These are phyloP conservation scores for Phytophthora macrochlamydospora DNA, from an alignment of 352 stramenopile genomes.

Conservation along the genomic window DNA sequence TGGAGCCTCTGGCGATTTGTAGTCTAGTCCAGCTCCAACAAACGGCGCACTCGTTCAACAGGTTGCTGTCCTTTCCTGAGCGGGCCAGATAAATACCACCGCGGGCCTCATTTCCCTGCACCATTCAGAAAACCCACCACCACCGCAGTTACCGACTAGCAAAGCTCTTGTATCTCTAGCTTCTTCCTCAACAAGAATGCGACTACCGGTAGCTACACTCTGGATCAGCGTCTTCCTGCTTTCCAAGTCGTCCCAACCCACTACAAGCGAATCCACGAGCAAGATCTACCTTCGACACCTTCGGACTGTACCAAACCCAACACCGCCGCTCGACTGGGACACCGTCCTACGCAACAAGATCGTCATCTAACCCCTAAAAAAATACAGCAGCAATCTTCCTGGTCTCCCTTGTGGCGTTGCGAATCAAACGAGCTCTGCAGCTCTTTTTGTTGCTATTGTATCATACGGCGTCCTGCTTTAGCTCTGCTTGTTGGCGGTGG, in stretches of 20 bases:
- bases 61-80: background rate
- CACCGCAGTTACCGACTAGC: background rate
- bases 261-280: background rate
- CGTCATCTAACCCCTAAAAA: slow-evolving; percentile 10
- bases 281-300: background rate
- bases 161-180: background rate
- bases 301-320: background rate
- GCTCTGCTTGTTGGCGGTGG: slow-evolving; percentile 74
- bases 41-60: background rate
- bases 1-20: background rate
- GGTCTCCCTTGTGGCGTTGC: background rate
- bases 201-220: background rate
- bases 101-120: background rate
- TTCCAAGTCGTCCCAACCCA: background rate
- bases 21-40: background rate
- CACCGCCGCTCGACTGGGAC: background rate
- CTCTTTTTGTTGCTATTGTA: slow-evolving; percentile 12
- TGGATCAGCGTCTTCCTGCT: slow-evolving; percentile 5
- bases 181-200: background rate
- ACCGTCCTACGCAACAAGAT: slow-evolving; percentile 15
- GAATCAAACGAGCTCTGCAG: slow-evolving; percentile 19
- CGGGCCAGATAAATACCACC: background rate
- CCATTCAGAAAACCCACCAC: background rate
- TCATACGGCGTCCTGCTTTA: slow-evolving; percentile 29
- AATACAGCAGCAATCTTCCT: background rate